Base-by-base conservation (phyloP, 352 stramenopile genomes). In the Paralagenidium karlingii region DNA sequence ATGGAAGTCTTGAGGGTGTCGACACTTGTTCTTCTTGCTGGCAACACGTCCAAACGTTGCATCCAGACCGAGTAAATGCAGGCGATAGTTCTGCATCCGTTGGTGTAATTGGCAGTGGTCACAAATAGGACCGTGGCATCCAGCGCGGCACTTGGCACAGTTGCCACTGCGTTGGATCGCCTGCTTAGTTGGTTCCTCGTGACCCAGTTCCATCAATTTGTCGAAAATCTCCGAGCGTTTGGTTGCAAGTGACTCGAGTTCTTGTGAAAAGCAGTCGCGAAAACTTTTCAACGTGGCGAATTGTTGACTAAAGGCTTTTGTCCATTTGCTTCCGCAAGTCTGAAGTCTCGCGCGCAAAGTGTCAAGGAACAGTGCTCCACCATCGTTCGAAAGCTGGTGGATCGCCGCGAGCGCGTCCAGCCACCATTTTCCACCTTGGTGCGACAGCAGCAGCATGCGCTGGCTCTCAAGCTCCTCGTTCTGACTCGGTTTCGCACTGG, bases 131-230 rank as follows among this genome's bases (percentile, higher is more conserved):
- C 76, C 76, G 11, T 62, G 55, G 16, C 69, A 60, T 0, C 45
- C 53, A 22, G 83, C 66, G 0, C 73, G 67, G 32, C 73, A 87
- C 33, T 70, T 65, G 0, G 43, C 47, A 30, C 73, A 87, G 43
- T 87, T 87, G 12, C 73, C 76, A 4, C 73, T 82, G 3, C 63
- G 43, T 42, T 68, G 60, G 18, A 85, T 52, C 16, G 83, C 67
- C 9, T 60, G 40, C 9, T 59, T 54, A 8, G 53, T 63, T 2
- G 68, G 69, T 3, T 39, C 45, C 1, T 25, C 40, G 0, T 62
- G 29, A 43, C 73, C 82, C 30, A 80, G 45, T 1, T 24, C 20
- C n/a, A 45, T 15, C n/a, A 86, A 47, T 12, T 57, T 64, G 2
- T 43, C 31, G 36, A 58, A 63, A 5, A 83, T 36, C 0, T 18